Evolutionary conservation across 2,329 filamentous ascomycete species (phyloP).

Genomic region (Botrytis sinoallii): DNA sequence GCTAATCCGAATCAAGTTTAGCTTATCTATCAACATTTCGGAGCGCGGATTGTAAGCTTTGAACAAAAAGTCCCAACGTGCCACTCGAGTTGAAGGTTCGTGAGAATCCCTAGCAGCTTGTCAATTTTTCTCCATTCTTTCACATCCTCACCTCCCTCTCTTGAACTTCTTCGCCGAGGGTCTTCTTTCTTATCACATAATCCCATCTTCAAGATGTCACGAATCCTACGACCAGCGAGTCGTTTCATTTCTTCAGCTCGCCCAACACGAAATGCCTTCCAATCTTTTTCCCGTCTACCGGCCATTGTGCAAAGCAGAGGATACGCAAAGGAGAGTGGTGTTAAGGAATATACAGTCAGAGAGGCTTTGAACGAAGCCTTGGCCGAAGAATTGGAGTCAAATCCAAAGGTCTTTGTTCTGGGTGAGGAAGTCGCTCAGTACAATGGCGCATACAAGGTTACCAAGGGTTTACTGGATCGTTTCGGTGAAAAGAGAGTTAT

Average conservation of each 20-base stretch:
- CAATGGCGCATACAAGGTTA: conserved; percentile 99
- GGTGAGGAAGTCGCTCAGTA: conserved; percentile 99
- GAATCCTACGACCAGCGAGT: conserved; percentile 62
- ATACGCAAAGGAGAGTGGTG: conserved; percentile 46
- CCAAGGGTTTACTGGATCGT: conserved; percentile 92
- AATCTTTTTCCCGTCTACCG: conserved; percentile 41
- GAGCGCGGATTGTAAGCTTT: conserved; percentile 17
- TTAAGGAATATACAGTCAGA: conserved; percentile 93
- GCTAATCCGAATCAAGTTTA: conserved; percentile 13
- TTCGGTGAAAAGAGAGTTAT: conserved; percentile 98
- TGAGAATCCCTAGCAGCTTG: conserved; percentile 8
- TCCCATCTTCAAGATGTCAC: conserved; percentile 40
- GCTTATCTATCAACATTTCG: conserved; percentile 21
- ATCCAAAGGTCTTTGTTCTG: conserved; percentile 92
- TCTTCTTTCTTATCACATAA: background rate
- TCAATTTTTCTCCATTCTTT: conserved; percentile 10
- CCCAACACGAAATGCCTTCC: conserved; percentile 50
- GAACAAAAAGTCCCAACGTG: conserved; percentile 21
- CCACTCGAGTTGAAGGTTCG: conserved; percentile 18
- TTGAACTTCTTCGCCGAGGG: conserved; percentile 14
- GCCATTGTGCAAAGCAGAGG: conserved; percentile 36
- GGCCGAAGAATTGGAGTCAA: conserved; percentile 91
- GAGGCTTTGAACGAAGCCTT: conserved; percentile 97
- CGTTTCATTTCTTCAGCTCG: conserved; percentile 55
- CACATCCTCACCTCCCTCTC: background rate